Base-by-base conservation (phyloP, 2,329 filamentous ascomycete species). In the Claviceps digitariae region DNA sequence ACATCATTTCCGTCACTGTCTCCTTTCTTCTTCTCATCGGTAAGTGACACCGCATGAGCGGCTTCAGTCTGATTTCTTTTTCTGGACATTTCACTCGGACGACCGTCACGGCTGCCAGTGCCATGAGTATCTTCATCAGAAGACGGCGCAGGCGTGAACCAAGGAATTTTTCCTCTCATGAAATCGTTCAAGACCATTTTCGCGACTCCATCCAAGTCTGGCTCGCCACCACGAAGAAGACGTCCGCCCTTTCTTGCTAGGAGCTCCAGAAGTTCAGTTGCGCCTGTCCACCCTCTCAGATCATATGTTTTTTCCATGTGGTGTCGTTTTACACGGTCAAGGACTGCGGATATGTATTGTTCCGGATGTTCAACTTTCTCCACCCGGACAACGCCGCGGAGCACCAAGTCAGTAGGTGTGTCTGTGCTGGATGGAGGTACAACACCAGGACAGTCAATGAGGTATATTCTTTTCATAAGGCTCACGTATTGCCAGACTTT, bases 401-500 rank as follows among this genome's bases (percentile, higher is more conserved):
- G 77, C 3, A 98, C 76, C 53, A 98, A 85, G 59, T 96, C 90
- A 62, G 90, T 82, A 29, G 90, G 87, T 0, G 84, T 87, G 63
- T 96, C 91, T 52, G 82, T 81, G 57, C 82, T 82, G 58, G 87
- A 93, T 0, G 93, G 91, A 4, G 93, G 93, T 0, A 97, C 93
- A 43, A 98, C 90, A 68, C 93, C 93, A 41, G 93, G 93, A 63
- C 91, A 97, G 63, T 98, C 93, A 61, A 98, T 97, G 52, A 98
- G 79, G 69, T 73, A 77, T 44, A 95, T 95, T 52, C 89, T 78
- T 72, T 90, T 94, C 87, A 95, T 95, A 55, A 97, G 71, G 2
- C 90, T 95, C 60, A 96, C 89, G 64, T 96, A 96, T 67, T 96
- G 91, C 91, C 93, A 97, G 31, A 96, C 87, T 71, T 96, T 97